phyloP scores from a whole-genome alignment of 371 early-diverging fungal species.

The Mortierella sp. region DNA sequence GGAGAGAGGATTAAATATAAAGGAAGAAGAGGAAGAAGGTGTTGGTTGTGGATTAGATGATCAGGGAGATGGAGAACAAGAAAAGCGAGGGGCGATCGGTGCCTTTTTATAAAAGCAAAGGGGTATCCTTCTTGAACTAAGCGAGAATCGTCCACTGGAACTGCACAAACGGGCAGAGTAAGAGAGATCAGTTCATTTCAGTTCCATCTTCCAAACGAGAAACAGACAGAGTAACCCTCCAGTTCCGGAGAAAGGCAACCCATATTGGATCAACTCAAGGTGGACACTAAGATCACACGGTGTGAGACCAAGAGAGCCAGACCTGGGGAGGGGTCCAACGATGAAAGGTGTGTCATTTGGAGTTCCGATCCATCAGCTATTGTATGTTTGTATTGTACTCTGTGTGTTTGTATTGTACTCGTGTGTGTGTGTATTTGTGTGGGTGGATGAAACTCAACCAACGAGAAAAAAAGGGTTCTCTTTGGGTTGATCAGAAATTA shows the following conservation, averaged over 20 bases:
- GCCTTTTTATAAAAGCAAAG: not conserved
- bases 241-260: not conserved
- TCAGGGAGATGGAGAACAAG: not conserved
- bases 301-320: constrained; percentile 26
- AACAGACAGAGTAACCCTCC: not conserved
- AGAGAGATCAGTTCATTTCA: no score
- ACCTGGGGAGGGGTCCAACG: constrained; percentile 4
- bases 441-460: not conserved
- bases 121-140: not conserved
- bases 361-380: not conserved
- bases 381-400: no score
- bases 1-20: not conserved
- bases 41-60: not conserved
- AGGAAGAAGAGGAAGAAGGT: not conserved
- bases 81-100: not conserved
- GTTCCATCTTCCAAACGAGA: not conserved
- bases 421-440: no score
- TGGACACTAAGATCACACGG: not conserved
- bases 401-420: not conserved
- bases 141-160: not conserved
- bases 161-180: no score
- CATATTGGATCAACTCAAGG: not conserved
- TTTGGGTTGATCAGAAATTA: not conserved
- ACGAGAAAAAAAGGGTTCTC: not conserved
- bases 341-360: constrained; percentile 9